Conservation (phyloP, 176 grass and related monocot genomes). For the Oryza officinalis region DNA sequence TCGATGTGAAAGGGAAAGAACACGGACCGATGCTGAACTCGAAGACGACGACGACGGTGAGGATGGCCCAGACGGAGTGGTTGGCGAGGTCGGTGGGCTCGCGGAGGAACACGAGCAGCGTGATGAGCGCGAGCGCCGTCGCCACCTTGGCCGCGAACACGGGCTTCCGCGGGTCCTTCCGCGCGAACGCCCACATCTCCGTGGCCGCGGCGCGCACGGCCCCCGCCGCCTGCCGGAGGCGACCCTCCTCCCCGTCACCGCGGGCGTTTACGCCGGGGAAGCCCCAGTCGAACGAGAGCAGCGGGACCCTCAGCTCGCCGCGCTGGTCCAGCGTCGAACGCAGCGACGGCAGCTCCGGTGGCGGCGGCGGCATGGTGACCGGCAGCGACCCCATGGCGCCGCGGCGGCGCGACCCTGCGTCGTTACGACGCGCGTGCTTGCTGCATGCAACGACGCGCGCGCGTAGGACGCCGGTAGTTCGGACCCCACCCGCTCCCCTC, state of each 20-base stretch:
- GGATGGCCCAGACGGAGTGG: background rate
- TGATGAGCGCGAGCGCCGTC: slow-evolving; percentile 31
- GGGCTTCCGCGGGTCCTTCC: slow-evolving; percentile 59
- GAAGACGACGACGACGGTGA: background rate
- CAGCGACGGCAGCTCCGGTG: slow-evolving; percentile 41
- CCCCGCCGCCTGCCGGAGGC: background rate
- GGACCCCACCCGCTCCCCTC: background rate
- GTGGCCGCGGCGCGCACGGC: slow-evolving; percentile 27
- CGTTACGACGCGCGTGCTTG: too few relatives aligned
- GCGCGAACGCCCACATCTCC: slow-evolving; percentile 56
- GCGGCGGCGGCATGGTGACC: slow-evolving; percentile 33
- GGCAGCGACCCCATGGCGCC: slow-evolving; percentile 41
- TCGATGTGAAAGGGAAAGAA: background rate
- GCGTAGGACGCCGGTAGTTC: background rate
- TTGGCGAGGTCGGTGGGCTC: background rate
- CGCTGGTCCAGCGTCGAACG: slow-evolving; percentile 42
- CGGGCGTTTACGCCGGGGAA: background rate
- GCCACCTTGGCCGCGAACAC: slow-evolving; percentile 79
- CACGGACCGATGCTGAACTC: slow-evolving; percentile 1
- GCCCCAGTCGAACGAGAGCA: slow-evolving; percentile 44
- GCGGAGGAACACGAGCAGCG: background rate
- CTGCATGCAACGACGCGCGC: slow-evolving; percentile 12
- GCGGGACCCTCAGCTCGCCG: slow-evolving; percentile 34
- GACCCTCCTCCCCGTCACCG: background rate
- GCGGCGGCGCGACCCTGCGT: background rate